Evolutionary conservation across 495 filamentous ascomycete genomes (phyloP).

Genomic region (Rostrohypoxylon terebratum): DNA sequence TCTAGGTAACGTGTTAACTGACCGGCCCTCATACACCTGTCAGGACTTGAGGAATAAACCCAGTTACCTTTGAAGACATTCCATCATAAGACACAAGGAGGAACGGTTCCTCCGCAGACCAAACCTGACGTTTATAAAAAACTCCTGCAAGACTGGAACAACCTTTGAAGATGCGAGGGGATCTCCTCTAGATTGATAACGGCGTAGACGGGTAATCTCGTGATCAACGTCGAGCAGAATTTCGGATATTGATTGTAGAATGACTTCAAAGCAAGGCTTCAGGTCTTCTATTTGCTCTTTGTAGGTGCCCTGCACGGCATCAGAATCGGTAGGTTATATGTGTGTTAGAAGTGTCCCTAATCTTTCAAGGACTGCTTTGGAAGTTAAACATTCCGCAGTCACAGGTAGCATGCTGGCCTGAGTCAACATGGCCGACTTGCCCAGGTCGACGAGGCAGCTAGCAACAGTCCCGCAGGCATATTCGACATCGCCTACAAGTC

Average conservation of each 20-base stretch:
- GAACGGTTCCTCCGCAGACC: slow-evolving; percentile 35
- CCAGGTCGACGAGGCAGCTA: slow-evolving; percentile 16
- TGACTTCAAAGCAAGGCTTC: slow-evolving; percentile 36
- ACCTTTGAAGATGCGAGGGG: slow-evolving; percentile 36
- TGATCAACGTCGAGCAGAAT: slow-evolving; percentile 36
- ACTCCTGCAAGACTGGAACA: slow-evolving; percentile 34
- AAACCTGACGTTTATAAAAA: slow-evolving; percentile 35
- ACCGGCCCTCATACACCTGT: neutral
- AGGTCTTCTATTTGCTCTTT: slow-evolving; percentile 18
- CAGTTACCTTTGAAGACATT: slow-evolving; percentile 39
- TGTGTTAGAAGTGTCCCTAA: slow-evolving; percentile 14
- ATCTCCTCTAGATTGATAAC: slow-evolving; percentile 31
- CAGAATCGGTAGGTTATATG: neutral
- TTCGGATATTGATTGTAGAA: slow-evolving; percentile 38
- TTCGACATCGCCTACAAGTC: slow-evolving; percentile 23
- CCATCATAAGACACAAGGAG: slow-evolving; percentile 35
- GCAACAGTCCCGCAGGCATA: slow-evolving; percentile 32
- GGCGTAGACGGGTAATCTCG: slow-evolving; percentile 32
- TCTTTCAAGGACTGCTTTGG: slow-evolving; percentile 24
- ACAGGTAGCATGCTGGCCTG: slow-evolving; percentile 29
- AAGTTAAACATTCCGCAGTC: slow-evolving; percentile 33
- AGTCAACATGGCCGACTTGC: slow-evolving; percentile 17
- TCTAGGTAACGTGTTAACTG: slow-evolving; percentile 5
- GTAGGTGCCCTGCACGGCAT: neutral
- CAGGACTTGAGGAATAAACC: neutral